Evolutionary conservation across 768 basidiomycete genomes (phyloP).

Genomic region (Daedalea quercina): DNA sequence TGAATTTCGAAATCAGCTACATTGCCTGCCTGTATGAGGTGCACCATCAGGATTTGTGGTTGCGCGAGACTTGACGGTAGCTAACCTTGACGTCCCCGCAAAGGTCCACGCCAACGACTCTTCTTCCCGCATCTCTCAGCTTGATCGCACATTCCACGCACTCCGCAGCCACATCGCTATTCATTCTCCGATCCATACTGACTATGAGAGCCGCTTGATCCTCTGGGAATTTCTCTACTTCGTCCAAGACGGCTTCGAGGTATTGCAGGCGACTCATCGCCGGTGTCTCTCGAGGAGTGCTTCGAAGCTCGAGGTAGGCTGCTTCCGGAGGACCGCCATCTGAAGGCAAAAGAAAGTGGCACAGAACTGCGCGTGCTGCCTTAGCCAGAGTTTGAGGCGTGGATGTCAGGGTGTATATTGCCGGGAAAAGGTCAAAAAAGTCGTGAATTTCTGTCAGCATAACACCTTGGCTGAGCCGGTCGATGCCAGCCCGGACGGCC

Average conservation of each 20-base stretch:
- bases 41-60: background rate
- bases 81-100: slow-evolving; percentile 63
- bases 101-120: slow-evolving; percentile 73
- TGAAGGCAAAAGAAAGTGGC: slow-evolving; percentile 40
- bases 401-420: slow-evolving; percentile 72
- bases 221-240: slow-evolving; percentile 49
- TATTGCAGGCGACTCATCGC: slow-evolving; percentile 58
- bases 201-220: slow-evolving; percentile 57
- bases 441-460: slow-evolving; percentile 52
- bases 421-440: slow-evolving; percentile 71
- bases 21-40: slow-evolving; percentile 39
- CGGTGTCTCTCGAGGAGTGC: slow-evolving; percentile 57
- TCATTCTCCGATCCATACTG: slow-evolving; percentile 73
- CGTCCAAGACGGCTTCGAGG: slow-evolving; percentile 56
- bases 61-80: background rate
- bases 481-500: slow-evolving; percentile 37
- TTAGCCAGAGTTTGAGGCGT: slow-evolving; percentile 45
- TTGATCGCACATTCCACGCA: slow-evolving; percentile 49
- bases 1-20: slow-evolving; percentile 43
- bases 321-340: slow-evolving; percentile 42
- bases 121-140: slow-evolving; percentile 48
- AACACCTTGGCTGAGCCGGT: slow-evolving; percentile 31
- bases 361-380: slow-evolving; percentile 61
- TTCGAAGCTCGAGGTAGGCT: slow-evolving; percentile 76
- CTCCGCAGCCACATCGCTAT: slow-evolving; percentile 39